Base-by-base conservation (phyloP, 768 basidiomycete species). In the Dioszegia hungarica region DNA sequence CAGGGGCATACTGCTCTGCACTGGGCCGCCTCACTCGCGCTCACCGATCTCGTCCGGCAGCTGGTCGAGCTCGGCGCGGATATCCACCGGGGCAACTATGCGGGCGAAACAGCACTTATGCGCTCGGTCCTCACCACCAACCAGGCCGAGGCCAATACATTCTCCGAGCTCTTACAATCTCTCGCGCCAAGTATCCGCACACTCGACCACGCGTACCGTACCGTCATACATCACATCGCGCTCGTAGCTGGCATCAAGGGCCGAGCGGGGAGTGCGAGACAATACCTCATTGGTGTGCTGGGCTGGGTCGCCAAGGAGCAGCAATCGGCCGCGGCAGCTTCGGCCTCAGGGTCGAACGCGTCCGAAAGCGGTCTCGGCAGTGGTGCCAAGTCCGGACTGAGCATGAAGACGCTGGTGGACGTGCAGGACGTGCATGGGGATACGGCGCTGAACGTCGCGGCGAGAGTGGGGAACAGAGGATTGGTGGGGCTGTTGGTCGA, bases 341-440 rank as follows among this genome's bases (percentile, higher is more conserved):
- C 41, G 19, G 49, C 27, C 1, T 24, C 47, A 50, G 46, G 34
- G 51, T 51, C 24, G 8, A 38, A 38, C 24, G 49, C 34, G 25
- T 51, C 49, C 12, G 49, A 51, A 11, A 38, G 24, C 34, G 49
- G 49, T 14, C n/a, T 25, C 25, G 22, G 36, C 34, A 27, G 22
- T 28, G 15, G 15, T n/a, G 22, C 12, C 36, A 51, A 38, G 5
- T 43, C 45, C 8, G 37, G 28, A 5, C 19, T 54, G 10, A 58
- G 56, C 22, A 31, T 73, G 45, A 70, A 70, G 54, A 85, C 83
- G 4, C 77, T 97, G 48, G 85, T 98, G 11, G 90, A 98, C 75
- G 78, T 94, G 38, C 89, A 90, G 76, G 95, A 99, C 70, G 85
- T 89, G 63, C 87, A 97, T 73, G 95, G 94, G 0, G 95, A 99